Evolutionary conservation across 208 protist genomes (phyloP).

Genomic region (Strigomonas culicis): DNA sequence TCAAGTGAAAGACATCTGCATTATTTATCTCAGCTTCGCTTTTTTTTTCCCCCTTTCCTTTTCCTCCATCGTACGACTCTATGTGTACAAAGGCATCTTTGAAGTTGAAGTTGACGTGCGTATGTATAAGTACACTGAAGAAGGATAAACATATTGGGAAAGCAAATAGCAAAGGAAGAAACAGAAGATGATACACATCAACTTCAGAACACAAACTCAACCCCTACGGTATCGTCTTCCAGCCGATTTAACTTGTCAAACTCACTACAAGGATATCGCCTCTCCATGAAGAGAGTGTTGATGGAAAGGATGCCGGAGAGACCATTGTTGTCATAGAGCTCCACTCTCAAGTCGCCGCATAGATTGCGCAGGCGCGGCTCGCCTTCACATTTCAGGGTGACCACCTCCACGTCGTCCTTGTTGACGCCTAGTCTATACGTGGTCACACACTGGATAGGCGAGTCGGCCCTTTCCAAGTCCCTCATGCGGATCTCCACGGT

Average conservation of each 20-base stretch:
- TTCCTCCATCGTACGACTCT: background rate
- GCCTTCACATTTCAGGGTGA: slow-evolving; percentile 13
- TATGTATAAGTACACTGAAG: no score
- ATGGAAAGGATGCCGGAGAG: slow-evolving; percentile 36
- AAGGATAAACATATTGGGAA: background rate
- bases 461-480: background rate
- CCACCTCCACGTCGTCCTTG: slow-evolving; percentile 9
- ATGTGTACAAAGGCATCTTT: background rate
- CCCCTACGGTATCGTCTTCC: background rate
- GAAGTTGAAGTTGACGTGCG: background rate
- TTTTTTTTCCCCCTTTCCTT: slow-evolving; percentile 4
- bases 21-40: background rate
- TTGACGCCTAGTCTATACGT: slow-evolving; percentile 2
- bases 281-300: slow-evolving; percentile 49
- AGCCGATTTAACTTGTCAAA: slow-evolving; percentile 46
- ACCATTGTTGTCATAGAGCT: slow-evolving; percentile 21
- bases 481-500: slow-evolving; percentile 12
- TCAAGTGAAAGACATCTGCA: no score
- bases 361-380: slow-evolving; percentile 12
- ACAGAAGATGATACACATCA: background rate
- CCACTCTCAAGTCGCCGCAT: slow-evolving; percentile 29
- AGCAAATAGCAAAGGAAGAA: slow-evolving; percentile 5
- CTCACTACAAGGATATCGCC: slow-evolving; percentile 18
- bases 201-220: background rate
- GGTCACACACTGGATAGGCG: background rate